Evolutionary conservation across 1,139 yeast species (phyloP).

Genomic region (Blastobotrys proliferans): DNA sequence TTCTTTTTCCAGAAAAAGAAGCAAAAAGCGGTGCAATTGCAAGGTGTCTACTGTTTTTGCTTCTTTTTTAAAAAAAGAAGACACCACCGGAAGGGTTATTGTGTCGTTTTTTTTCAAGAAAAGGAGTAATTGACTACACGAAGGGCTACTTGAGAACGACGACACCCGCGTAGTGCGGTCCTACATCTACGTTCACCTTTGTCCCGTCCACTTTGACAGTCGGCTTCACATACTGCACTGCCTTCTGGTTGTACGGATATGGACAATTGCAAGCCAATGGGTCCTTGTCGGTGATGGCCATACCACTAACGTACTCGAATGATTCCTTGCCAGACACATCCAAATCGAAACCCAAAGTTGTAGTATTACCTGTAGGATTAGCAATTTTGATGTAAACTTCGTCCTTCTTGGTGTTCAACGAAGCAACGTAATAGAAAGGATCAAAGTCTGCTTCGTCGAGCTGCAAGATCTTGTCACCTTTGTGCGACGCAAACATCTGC

Average conservation of each 20-base stretch:
- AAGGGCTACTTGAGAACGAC: constrained; percentile 8
- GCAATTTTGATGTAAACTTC: constrained; percentile 12
- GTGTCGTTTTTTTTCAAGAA: too few relatives aligned
- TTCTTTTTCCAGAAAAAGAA: too few relatives aligned
- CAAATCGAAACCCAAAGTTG: constrained; percentile 3
- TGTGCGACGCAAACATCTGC: constrained; percentile 7
- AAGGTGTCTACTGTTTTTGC: too few relatives aligned
- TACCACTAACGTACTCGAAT: not conserved
- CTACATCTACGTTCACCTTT: constrained; percentile 4
- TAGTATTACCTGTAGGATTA: constrained; percentile 3
- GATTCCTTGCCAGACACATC: constrained; percentile 6
- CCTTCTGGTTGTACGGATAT: not conserved
- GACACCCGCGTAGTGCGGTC: constrained; percentile 11
- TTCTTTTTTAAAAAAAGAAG: too few relatives aligned
- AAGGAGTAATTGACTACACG: too few relatives aligned
- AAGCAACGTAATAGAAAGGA: constrained; percentile 14
- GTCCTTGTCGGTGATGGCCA: not conserved
- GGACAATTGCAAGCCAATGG: constrained; percentile 8
- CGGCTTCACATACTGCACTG: not conserved
- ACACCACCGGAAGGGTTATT: too few relatives aligned
- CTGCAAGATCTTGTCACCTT: constrained; percentile 13
- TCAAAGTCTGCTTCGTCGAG: constrained; percentile 10
- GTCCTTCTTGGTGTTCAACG: constrained; percentile 8
- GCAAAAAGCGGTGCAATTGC: too few relatives aligned
- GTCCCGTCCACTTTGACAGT: not conserved